Conservation (phyloP, 805 yeast genomes). For the Metschnikowia kunwiensis region DNA sequence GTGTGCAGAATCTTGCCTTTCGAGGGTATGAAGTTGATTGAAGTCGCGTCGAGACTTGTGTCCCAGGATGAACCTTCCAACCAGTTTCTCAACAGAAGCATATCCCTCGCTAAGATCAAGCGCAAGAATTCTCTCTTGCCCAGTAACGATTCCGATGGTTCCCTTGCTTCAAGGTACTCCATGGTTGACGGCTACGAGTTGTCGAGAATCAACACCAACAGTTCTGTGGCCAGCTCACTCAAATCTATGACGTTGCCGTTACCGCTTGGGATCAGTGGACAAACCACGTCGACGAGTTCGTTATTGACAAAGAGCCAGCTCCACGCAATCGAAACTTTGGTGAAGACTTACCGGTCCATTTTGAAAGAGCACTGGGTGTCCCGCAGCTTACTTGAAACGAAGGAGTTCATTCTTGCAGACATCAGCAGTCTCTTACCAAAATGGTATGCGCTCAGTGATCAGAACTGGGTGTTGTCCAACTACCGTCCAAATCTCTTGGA, state of each 20-base stretch:
- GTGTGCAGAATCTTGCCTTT: conserved; percentile 58
- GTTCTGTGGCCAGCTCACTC: conserved; percentile 40
- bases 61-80: conserved; percentile 28
- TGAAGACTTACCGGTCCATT: conserved; percentile 51
- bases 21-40: conserved; percentile 61
- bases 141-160: conserved; percentile 21
- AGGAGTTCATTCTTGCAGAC: conserved; percentile 30
- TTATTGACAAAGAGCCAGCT: conserved; percentile 40
- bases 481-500: conserved; percentile 53
- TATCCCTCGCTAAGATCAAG: conserved; percentile 33
- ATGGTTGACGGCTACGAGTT: conserved; percentile 59
- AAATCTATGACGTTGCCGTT: conserved; percentile 41
- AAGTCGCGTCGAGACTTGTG: conserved; percentile 58
- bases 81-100: conserved; percentile 55
- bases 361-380: conserved; percentile 49
- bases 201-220: conserved; percentile 48
- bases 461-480: conserved; percentile 55
- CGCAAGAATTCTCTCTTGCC: conserved; percentile 36
- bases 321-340: conserved; percentile 46
- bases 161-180: conserved; percentile 35
- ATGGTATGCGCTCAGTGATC: conserved; percentile 52
- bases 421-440: conserved; percentile 37
- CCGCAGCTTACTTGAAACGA: conserved; percentile 26
- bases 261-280: conserved; percentile 44
- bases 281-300: conserved; percentile 38